These are phyloP conservation scores for Furcasterigmium sp. DNA, from an alignment of 2,329 filamentous ascomycete species.

Conservation along the genomic window DNA sequence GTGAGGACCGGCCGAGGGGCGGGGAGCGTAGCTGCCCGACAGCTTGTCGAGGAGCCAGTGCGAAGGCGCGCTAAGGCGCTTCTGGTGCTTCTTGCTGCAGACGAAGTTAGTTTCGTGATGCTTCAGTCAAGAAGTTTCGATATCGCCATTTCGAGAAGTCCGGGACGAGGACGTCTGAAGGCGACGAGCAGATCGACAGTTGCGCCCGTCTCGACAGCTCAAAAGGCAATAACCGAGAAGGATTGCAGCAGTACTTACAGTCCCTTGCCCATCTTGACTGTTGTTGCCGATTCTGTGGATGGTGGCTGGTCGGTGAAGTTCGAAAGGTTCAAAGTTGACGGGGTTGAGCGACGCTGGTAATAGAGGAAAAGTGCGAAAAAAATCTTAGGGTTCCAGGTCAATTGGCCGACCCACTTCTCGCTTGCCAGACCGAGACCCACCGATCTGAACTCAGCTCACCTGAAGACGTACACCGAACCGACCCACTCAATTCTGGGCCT, in stretches of 20 bases:
- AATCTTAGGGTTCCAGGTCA: background rate
- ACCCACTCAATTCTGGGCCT: too few relatives aligned
- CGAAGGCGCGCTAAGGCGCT: slow-evolving; percentile 97
- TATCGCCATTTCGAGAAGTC: background rate
- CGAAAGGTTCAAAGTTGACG: slow-evolving; percentile 22
- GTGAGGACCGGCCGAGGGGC: slow-evolving; percentile 82
- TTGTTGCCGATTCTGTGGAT: slow-evolving; percentile 15
- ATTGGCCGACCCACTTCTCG: background rate
- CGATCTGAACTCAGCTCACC: too few relatives aligned
- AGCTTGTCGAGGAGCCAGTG: slow-evolving; percentile 99
- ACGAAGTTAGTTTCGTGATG: slow-evolving; percentile 25
- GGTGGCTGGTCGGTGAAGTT: slow-evolving; percentile 31
- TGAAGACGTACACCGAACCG: too few relatives aligned
- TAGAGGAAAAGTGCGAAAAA: background rate
- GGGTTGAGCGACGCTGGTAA: background rate
- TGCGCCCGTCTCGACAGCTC: background rate
- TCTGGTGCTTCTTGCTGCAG: slow-evolving; percentile 95
- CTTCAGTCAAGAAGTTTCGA: background rate
- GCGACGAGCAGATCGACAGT: background rate
- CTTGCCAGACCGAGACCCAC: too few relatives aligned
- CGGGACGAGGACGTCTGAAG: background rate
- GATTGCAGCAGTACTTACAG: slow-evolving; percentile 37
- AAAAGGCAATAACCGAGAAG: background rate
- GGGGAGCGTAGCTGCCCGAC: slow-evolving; percentile 78
- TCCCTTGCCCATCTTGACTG: slow-evolving; percentile 60